Base-by-base conservation (phyloP, 2,329 filamentous ascomycete genomes). In the Tolypocladium inflatum region DNA sequence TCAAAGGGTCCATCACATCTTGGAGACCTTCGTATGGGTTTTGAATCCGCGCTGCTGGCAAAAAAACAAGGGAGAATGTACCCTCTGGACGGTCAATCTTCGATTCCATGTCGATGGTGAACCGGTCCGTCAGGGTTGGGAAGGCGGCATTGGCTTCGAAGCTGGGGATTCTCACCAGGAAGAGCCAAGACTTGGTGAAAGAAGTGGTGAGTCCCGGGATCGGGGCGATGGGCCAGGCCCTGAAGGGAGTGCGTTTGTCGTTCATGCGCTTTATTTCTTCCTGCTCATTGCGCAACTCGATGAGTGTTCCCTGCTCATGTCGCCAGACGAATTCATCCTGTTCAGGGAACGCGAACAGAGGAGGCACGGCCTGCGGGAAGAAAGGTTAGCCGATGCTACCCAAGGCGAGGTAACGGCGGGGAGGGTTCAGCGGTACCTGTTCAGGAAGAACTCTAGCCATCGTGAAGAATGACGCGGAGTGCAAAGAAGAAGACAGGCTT, bases 211-310 rank as follows among this genome's bases (percentile, higher is more conserved):
- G 55, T 0, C 64, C 67, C 0, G 66, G 66, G 1, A 73, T 66
- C 0, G 69, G 68, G 0, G 68, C 66, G n/a, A 73, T 55, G 0
- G 66, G 63, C 71, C 71, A 73, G 1, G 66, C 58, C 8, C 63
- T 57, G 42, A 70, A 68, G 0, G 30, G 37, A 0, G 52, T 57
- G 2, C 59, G 55, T 9, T 58, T 60, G 1, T 69, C 59, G 33
- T 73, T 73, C 43, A 67, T 66, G 0, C 58, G 55, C 19, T 65
- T 64, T 1, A 72, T 41, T 0, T 63, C 17, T 1, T 63, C 55
- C 9, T 64, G 59, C 38, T 73, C 71, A n/a, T 73, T 73, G 0
- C 63, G 57, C 63, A 70, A 67, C 43, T 73, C 71, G 19, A 73
- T 73, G 0, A 68, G 21, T 0, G 71, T 73, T 0, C 70, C 71